phyloP scores from a whole-genome alignment of 2,329 filamentous ascomycete species.

The Alternaria burnsii region DNA sequence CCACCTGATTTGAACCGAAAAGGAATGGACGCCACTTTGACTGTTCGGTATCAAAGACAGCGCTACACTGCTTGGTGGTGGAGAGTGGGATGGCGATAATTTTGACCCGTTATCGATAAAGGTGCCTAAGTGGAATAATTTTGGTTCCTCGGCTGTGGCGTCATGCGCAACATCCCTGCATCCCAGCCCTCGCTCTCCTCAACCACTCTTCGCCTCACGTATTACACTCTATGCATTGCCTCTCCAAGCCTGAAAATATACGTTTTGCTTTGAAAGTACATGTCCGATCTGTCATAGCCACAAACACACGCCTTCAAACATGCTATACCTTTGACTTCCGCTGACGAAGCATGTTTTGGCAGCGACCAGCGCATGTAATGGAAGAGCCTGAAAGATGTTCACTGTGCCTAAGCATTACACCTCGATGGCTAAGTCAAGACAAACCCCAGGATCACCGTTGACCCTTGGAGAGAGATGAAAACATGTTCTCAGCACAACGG shows the following conservation, averaged over 20 bases:
- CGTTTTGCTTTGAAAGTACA: no score
- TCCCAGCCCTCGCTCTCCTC: background rate
- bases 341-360: background rate
- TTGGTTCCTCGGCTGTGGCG: conserved; percentile 30
- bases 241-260: background rate
- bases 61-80: conserved; percentile 13
- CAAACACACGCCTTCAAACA: background rate
- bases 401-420: background rate
- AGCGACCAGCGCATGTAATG: background rate
- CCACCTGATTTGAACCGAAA: conserved; percentile 86
- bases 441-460: background rate
- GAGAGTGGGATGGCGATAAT: conserved; percentile 35
- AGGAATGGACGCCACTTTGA: conserved; percentile 60
- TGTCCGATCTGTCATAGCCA: no score
- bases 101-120: conserved; percentile 27
- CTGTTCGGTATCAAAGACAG: conserved; percentile 22
- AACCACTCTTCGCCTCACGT: no score
- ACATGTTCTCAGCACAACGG: no score
- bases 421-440: background rate
- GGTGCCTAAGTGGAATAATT: conserved; percentile 17
- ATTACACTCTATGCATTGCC: no score
- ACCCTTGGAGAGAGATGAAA: background rate
- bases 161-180: conserved; percentile 14
- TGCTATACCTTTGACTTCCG: background rate
- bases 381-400: background rate